Conservation (phyloP, 1,139 yeast species). For the Magnusiomyces starmeri region DNA sequence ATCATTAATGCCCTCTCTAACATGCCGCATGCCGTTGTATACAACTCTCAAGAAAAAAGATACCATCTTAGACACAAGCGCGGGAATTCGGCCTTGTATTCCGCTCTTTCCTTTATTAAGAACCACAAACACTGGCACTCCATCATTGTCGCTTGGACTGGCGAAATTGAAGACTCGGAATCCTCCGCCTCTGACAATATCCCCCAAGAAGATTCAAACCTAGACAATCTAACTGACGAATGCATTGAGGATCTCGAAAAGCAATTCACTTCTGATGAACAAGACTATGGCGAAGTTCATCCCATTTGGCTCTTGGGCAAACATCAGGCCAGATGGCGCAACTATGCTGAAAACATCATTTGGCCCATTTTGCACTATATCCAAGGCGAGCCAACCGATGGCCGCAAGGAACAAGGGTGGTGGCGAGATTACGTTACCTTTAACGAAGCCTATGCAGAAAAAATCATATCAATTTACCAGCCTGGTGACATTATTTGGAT, state of each 20-base stretch:
- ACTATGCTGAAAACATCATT: conserved; percentile 78
- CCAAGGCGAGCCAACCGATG: conserved; percentile 62
- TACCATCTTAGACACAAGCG: conserved; percentile 40
- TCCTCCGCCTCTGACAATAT: conserved; percentile 15
- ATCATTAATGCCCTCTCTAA: conserved; percentile 62
- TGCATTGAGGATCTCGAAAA: conserved; percentile 19
- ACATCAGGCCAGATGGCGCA: conserved; percentile 65
- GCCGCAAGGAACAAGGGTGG: conserved; percentile 64
- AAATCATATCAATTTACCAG: conserved; percentile 60
- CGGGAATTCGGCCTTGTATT: conserved; percentile 80
- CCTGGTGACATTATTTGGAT: conserved; percentile 95
- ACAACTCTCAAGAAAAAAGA: conserved; percentile 15
- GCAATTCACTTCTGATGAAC: background rate
- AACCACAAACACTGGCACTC: conserved; percentile 63
- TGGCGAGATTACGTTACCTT: conserved; percentile 89
- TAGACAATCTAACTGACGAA: conserved; percentile 7
- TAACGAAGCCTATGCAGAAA: conserved; percentile 84
- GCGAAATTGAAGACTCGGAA: conserved; percentile 45
- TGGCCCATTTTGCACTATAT: conserved; percentile 97
- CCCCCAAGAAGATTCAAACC: conserved; percentile 11
- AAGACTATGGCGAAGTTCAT: conserved; percentile 42
- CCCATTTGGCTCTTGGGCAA: conserved; percentile 81
- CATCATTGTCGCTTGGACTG: conserved; percentile 91
- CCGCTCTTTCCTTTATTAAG: conserved; percentile 60
- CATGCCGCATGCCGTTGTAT: conserved; percentile 52